Evolutionary conservation across 176 grass and related monocot genomes (phyloP), one percentile per base, ranked within the genome.

Genomic region (Lolium multiflorum): DNA sequence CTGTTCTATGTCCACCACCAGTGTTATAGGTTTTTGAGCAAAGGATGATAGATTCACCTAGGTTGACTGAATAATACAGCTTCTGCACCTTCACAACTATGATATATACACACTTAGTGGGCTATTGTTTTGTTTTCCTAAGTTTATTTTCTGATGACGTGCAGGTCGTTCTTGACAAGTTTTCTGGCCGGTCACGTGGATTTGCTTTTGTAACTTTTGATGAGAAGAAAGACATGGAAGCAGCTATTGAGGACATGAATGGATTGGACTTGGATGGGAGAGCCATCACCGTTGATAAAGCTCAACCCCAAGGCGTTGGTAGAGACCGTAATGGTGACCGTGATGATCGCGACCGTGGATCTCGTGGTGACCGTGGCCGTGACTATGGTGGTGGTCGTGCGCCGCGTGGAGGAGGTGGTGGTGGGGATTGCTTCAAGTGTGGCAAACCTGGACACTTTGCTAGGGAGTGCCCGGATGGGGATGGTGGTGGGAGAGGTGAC

Each of bases 231-330:
- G 83, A 92, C 41, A 99, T 99, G 97, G 87, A 95, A 60, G 97
- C 96, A 65, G 97, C 97, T 74, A 99, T 99, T 78, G 97, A 99
- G 75, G 94, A 82, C 49, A 99, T 99, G 97, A 99, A 99, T 86
- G 97, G 94, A 58, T 58, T 91, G 82, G 80, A 86, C 71, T 83
- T 99, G 59, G 94, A 96, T 25, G 97, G 97, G 9, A 92, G 94
- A 71, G 80, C 77, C 39, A 99, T 96, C 77, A 94, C 89, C 37
- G 94, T 99, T n/a, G 93, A 96, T 58, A 87, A 95, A 84, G 94
- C 97, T 85, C 97, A 94, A 83, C 92, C 92, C 73, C 94, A 95
- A 58, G 89, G 94, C 9, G 75, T 20, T 59, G 94, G 93, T 14
- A 95, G 97, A 38, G 91, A 94, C 4, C 89, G 93, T 6, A 92